Conservation (phyloP, 768 basidiomycete species). For the Tylopilus felleus region DNA sequence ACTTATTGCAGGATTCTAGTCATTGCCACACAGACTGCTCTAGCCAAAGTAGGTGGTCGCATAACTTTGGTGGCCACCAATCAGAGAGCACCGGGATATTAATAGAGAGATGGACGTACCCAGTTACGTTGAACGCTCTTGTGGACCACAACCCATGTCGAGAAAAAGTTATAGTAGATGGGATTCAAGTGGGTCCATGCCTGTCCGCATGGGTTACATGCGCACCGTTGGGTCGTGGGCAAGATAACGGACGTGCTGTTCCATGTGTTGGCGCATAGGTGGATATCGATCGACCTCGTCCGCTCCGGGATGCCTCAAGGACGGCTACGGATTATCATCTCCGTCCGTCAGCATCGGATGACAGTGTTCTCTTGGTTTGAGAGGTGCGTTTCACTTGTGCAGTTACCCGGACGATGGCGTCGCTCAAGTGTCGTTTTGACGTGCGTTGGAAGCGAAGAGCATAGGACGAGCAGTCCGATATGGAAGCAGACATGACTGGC, state of each 20-base stretch:
- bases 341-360: background rate
- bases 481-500: too few relatives aligned
- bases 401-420: background rate
- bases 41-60: too few relatives aligned
- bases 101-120: background rate
- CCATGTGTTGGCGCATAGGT: too few relatives aligned
- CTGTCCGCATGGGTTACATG: background rate
- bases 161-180: background rate
- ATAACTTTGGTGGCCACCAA: too few relatives aligned
- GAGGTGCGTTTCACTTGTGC: background rate
- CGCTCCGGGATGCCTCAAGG: too few relatives aligned
- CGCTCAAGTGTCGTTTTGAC: background rate
- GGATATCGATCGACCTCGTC: too few relatives aligned
- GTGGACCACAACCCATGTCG: too few relatives aligned
- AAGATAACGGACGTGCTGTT: too few relatives aligned
- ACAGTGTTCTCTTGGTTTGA: background rate
- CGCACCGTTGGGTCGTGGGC: background rate
- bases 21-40: too few relatives aligned
- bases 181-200: background rate
- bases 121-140: background rate
- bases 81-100: too few relatives aligned
- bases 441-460: background rate
- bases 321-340: background rate
- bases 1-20: too few relatives aligned
- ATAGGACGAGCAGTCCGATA: too few relatives aligned